Percentiles rank a stretch among this genome's conserved stretches.
These are phyloP conservation scores for Eruca vesicaria DNA, from an alignment of 441 rosid species.

Conservation along the genomic window DNA sequence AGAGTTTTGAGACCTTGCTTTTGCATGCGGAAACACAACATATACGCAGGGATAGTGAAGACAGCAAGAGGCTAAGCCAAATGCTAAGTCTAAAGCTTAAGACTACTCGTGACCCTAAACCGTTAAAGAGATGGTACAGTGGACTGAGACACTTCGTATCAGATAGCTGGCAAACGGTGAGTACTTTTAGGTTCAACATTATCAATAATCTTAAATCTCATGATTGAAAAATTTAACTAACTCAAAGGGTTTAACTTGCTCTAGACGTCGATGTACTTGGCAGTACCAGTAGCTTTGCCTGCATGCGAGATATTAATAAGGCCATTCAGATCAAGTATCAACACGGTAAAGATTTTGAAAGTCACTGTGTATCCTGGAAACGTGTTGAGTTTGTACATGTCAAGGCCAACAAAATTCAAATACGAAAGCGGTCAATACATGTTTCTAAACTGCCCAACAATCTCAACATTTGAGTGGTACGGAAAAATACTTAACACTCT, in stretches of 20 bases:
- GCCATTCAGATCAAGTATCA: slow-evolving; percentile 56
- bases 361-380: slow-evolving; percentile 34
- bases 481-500: neutral
- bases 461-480: slow-evolving; percentile 29
- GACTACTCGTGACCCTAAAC: slow-evolving; percentile 40
- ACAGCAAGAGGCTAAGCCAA: slow-evolving; percentile 42
- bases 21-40: slow-evolving; percentile 36
- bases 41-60: slow-evolving; percentile 25
- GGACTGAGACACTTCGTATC: neutral
- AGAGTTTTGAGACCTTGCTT: slow-evolving; percentile 43
- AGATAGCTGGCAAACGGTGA: slow-evolving; percentile 43
- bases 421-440: slow-evolving; percentile 34
- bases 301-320: slow-evolving; percentile 49
- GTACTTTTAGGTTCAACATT: slow-evolving; percentile 7
- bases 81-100: slow-evolving; percentile 45
- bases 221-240: neutral
- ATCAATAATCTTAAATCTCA: neutral
- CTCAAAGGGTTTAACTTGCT: neutral
- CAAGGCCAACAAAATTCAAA: slow-evolving; percentile 23
- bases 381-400: slow-evolving; percentile 19
- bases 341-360: slow-evolving; percentile 47
- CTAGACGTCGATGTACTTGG: slow-evolving; percentile 68
- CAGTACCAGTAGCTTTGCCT: slow-evolving; percentile 49
- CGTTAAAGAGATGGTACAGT: slow-evolving; percentile 47
- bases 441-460: slow-evolving; percentile 26